phyloP scores from a whole-genome alignment of 129 eudicot genomes.

The Saposhnikovia divaricata region DNA sequence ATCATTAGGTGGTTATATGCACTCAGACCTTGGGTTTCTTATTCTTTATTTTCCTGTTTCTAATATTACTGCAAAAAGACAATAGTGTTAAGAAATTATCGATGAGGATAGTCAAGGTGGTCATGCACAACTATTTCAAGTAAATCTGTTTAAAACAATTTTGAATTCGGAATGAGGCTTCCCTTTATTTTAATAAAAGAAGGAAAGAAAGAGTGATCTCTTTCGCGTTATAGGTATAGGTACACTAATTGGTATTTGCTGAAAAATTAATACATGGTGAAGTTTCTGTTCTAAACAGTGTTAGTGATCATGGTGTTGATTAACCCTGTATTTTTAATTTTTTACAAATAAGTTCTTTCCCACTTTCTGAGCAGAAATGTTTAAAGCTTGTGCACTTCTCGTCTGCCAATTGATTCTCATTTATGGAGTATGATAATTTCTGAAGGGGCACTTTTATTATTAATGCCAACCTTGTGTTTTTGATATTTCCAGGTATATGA shows the following conservation, averaged over 20 bases:
- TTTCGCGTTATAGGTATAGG: background rate
- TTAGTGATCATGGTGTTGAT: background rate
- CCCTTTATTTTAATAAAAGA: background rate
- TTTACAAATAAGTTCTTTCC: background rate
- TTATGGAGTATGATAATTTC: background rate
- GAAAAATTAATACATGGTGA: background rate
- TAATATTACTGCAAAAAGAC: background rate
- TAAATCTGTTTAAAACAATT: background rate
- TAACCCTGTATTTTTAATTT: background rate
- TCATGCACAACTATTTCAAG: background rate
- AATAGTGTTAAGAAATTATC: background rate
- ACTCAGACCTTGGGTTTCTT: background rate
- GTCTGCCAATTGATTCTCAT: background rate
- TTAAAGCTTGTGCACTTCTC: background rate
- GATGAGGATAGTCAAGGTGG: background rate
- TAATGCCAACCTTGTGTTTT: background rate
- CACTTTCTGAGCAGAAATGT: background rate
- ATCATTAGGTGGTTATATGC: background rate
- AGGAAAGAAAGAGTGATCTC: background rate
- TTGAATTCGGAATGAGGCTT: background rate
- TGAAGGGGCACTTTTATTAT: background rate
- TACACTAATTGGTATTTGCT: background rate
- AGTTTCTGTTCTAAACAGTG: background rate
- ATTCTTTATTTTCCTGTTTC: background rate
- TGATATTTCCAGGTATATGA: slow-evolving; percentile 53